phyloP scores from a whole-genome alignment of 2,329 filamentous ascomycete species.

The Xylaria polymorpha region DNA sequence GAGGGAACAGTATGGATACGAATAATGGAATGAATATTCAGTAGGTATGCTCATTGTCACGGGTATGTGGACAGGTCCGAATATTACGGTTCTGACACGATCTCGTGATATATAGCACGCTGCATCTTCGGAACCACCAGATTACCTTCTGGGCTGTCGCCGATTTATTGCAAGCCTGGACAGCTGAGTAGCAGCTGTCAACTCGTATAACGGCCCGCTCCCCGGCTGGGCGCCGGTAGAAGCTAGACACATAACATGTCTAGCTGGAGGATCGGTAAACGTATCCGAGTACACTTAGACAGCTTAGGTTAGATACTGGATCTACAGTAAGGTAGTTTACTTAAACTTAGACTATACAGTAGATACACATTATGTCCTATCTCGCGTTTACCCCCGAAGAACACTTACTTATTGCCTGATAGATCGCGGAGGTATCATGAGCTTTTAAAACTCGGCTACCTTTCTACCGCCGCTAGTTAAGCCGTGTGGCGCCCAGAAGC shows the following conservation, averaged over 20 bases:
- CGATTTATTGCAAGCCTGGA: background rate
- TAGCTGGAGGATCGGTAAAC: background rate
- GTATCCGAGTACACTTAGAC: background rate
- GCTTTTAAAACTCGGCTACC: background rate
- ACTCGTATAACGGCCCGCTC: background rate
- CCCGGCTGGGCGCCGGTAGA: conserved; percentile 7
- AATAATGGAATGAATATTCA: background rate
- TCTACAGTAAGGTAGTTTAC: too few relatives aligned
- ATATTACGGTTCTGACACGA: conserved; percentile 18
- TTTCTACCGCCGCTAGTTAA: background rate
- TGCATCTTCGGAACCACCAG: conserved; percentile 19
- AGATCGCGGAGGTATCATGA: background rate
- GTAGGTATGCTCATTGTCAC: background rate
- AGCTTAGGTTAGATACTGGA: background rate
- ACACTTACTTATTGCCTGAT: background rate
- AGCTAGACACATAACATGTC: background rate
- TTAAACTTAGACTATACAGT: too few relatives aligned
- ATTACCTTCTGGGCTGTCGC: background rate
- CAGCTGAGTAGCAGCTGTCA: background rate
- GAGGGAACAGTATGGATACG: conserved; percentile 23
- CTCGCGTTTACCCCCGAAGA: background rate
- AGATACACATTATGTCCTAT: too few relatives aligned
- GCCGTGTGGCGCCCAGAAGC: background rate
- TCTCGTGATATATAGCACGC: conserved; percentile 24
- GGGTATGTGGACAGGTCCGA: conserved; percentile 7